Evolutionary conservation across 2,329 filamentous ascomycete genomes (phyloP).

Genomic region (Penicillium sp.): DNA sequence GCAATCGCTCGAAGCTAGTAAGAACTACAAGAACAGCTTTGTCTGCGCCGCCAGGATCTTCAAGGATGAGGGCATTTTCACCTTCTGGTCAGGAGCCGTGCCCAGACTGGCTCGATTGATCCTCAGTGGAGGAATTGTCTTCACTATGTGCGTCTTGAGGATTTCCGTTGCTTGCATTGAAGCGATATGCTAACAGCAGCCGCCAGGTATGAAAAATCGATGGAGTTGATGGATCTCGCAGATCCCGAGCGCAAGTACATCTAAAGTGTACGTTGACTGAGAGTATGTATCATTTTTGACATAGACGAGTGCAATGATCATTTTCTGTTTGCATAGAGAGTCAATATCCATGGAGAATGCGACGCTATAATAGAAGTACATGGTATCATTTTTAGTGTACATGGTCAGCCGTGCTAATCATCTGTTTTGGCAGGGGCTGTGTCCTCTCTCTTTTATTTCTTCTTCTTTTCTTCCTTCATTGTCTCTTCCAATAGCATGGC

Average conservation of each 20-base stretch:
- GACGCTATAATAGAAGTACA: conserved; percentile 20
- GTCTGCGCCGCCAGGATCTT: conserved; percentile 81
- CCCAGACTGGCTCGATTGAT: conserved; percentile 82
- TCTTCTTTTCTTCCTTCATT: conserved; percentile 35
- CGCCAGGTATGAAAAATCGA: conserved; percentile 82
- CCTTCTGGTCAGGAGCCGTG: conserved; percentile 91
- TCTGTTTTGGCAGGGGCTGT: background rate
- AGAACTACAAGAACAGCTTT: conserved; percentile 82
- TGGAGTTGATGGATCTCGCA: conserved; percentile 76
- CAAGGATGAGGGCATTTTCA: conserved; percentile 83
- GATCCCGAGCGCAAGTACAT: conserved; percentile 87
- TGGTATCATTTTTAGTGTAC: conserved; percentile 22
- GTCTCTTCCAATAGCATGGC: conserved; percentile 67
- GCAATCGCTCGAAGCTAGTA: conserved; percentile 88
- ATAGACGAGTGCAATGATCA: background rate
- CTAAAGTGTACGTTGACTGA: conserved; percentile 42
- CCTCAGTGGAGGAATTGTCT: conserved; percentile 93
- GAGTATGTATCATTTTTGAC: background rate
- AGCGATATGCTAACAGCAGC: conserved; percentile 13
- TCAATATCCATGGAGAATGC: conserved; percentile 1
- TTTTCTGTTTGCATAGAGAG: conserved; percentile 9
- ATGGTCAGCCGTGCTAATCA: background rate
- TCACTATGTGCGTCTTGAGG: conserved; percentile 71
- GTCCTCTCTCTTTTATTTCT: background rate
- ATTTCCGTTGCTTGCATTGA: background rate